These are phyloP conservation scores for Kazachstania bromeliacearum DNA, from an alignment of 805 yeast genomes.

Conservation along the genomic window DNA sequence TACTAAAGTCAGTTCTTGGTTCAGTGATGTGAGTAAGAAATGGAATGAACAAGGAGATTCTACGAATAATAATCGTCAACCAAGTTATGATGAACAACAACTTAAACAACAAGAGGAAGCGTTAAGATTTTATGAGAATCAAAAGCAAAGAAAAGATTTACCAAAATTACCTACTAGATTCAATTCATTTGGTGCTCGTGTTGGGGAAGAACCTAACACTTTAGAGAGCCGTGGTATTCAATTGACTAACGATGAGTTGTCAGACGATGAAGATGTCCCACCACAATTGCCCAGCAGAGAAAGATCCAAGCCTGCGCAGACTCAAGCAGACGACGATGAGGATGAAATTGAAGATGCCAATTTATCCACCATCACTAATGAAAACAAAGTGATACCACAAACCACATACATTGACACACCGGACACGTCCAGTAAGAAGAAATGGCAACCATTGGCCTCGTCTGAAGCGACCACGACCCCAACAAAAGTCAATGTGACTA, in stretches of 20 bases:
- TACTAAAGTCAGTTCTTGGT: constrained; percentile 68
- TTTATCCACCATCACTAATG: constrained; percentile 7
- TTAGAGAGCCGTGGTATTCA: constrained; percentile 27
- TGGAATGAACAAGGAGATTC: constrained; percentile 10
- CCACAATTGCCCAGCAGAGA: constrained; percentile 26
- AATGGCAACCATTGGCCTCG: constrained; percentile 22
- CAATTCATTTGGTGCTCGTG: constrained; percentile 28
- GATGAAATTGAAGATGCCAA: not conserved
- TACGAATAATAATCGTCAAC: not conserved
- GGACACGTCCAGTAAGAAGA: constrained; percentile 15
- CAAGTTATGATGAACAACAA: constrained; percentile 3
- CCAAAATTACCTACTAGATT: constrained; percentile 16
- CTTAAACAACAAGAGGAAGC: constrained; percentile 14
- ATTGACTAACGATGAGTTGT: constrained; percentile 23
- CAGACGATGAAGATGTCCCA: constrained; percentile 28
- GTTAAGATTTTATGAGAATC: constrained; percentile 9
- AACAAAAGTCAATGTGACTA: constrained; percentile 15
- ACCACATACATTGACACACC: constrained; percentile 29
- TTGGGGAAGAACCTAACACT: constrained; percentile 24
- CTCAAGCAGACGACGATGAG: not conserved
- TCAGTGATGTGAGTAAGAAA: constrained; percentile 41
- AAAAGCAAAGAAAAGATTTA: constrained; percentile 3
- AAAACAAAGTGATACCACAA: constrained; percentile 20
- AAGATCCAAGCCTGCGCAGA: not conserved
- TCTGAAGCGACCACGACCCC: constrained; percentile 25